A percentile compares a stretch with the other conserved stretches of the same genome.
These are phyloP conservation scores for Morella rubra DNA, from an alignment of 306 rosid species.

Conservation along the genomic window DNA sequence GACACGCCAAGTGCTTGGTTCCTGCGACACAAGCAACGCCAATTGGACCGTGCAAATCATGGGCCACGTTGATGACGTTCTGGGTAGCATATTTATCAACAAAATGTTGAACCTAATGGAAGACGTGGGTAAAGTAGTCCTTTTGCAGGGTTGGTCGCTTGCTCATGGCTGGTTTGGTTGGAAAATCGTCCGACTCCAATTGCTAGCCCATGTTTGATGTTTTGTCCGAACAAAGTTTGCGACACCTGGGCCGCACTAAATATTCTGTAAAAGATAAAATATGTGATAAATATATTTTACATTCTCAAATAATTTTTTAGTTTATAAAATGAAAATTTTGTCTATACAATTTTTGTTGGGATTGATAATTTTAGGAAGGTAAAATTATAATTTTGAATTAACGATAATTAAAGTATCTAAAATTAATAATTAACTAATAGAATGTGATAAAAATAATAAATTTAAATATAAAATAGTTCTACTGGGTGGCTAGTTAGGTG, in stretches of 20 bases:
- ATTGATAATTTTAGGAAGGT: too few species aligned
- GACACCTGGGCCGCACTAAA: neutral
- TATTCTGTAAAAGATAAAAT: too few species aligned
- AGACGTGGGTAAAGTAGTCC: slow-evolving; percentile 5
- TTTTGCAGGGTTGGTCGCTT: neutral
- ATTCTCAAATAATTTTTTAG: too few species aligned
- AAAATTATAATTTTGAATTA: too few species aligned
- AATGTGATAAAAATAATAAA: too few species aligned
- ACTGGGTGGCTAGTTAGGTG: too few species aligned
- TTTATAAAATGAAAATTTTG: too few species aligned
- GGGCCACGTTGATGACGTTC: slow-evolving; percentile 15
- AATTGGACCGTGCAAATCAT: neutral
- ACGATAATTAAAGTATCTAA: too few species aligned
- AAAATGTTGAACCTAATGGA: neutral
- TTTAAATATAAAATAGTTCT: too few species aligned
- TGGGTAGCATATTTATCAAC: slow-evolving; percentile 15
- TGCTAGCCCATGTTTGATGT: slow-evolving; percentile 2
- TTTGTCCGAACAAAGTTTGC: neutral
- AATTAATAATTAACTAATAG: too few species aligned
- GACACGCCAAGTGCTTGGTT: neutral
- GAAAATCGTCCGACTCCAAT: slow-evolving; percentile 12
- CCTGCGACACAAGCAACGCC: neutral
- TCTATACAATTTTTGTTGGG: too few species aligned
- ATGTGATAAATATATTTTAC: too few species aligned
- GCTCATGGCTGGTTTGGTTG: neutral